Conservation (phyloP, 306 rosid genomes). For the Acacia melanoxylon region DNA sequence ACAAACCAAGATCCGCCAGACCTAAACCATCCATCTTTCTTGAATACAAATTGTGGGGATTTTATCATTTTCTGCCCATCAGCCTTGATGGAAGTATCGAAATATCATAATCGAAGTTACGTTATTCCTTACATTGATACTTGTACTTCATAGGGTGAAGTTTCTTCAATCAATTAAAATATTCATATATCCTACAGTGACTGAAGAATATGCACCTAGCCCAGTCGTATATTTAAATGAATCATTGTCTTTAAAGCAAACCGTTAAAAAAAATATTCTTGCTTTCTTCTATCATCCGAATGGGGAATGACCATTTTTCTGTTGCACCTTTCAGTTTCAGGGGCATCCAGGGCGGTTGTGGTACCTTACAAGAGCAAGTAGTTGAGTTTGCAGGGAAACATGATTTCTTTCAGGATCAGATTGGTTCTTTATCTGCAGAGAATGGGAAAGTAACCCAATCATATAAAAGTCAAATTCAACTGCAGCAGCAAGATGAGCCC, state of each 20-base stretch:
- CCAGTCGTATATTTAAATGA: background rate
- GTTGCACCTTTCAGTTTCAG: conserved; percentile 41
- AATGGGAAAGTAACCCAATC: conserved; percentile 15
- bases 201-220: background rate
- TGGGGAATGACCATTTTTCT: conserved; percentile 42
- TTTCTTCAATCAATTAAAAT: conserved; percentile 11
- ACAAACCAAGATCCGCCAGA: conserved; percentile 17
- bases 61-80: conserved; percentile 27
- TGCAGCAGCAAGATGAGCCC: conserved; percentile 35
- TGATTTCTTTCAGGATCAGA: conserved; percentile 28
- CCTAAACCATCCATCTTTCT: background rate
- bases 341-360: conserved; percentile 32
- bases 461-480: conserved; percentile 31
- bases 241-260: conserved; percentile 13
- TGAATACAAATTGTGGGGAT: background rate
- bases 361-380: conserved; percentile 28
- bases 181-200: background rate
- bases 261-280: background rate
- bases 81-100: conserved; percentile 41
- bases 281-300: background rate
- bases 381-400: conserved; percentile 13
- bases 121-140: background rate
- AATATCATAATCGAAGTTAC: conserved; percentile 39
- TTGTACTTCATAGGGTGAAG: background rate
- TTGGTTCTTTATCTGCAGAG: conserved; percentile 24